These are phyloP conservation scores for Aspergillus sergii DNA, from an alignment of 2,329 filamentous ascomycete genomes.

Conservation along the genomic window DNA sequence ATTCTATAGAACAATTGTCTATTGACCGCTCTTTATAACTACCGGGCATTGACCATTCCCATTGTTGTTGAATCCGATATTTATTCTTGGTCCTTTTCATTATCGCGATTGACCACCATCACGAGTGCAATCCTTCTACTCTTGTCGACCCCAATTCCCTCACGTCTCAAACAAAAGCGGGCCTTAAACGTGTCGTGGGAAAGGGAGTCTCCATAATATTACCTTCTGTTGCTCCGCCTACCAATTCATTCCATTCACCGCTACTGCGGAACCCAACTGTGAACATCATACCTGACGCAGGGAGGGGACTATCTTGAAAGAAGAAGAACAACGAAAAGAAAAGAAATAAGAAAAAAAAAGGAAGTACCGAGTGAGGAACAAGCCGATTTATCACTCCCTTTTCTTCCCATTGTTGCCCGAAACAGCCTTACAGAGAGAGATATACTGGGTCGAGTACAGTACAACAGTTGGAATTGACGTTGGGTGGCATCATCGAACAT, in stretches of 20 bases:
- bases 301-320: neutral
- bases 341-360: neutral
- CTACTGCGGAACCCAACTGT: conserved; percentile 3
- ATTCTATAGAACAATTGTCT: conserved; percentile 4
- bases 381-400: neutral
- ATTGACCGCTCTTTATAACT: conserved; percentile 3
- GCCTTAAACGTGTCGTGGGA: neutral
- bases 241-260: conserved; percentile 8
- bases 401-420: conserved; percentile 9
- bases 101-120: neutral
- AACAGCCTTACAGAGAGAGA: neutral
- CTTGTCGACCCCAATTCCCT: neutral
- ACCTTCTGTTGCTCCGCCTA: conserved; percentile 10
- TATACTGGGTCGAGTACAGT: neutral
- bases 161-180: neutral
- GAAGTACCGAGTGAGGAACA: neutral
- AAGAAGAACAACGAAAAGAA: neutral
- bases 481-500: conserved; percentile 22
- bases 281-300: conserved; percentile 3
- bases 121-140: neutral
- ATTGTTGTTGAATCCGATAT: neutral
- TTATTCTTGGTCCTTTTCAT: neutral
- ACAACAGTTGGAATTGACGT: neutral
- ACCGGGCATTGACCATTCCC: neutral
- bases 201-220: conserved; percentile 8